Evolutionary conservation across 371 early-diverging fungal genomes (phyloP).

Genomic region (Syncephalis plumigaleata): DNA sequence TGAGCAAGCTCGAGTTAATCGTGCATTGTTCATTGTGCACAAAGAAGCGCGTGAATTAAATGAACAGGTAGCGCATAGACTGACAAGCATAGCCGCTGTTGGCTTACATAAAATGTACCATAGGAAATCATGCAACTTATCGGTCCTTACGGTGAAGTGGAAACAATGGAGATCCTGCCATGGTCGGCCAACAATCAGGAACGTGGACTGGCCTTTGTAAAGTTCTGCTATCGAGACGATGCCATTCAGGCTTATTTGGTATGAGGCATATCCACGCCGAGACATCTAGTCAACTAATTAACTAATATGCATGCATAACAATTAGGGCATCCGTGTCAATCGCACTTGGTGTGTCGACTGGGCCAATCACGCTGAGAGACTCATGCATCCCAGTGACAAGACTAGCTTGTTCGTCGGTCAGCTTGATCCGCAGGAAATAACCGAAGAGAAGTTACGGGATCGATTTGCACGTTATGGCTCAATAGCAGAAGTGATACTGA

Average conservation of each 20-base stretch:
- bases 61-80: slow-evolving; percentile 15
- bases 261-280: slow-evolving; percentile 4
- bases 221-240: slow-evolving; percentile 60
- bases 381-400: slow-evolving; percentile 23
- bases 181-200: slow-evolving; percentile 17
- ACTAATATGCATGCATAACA: too few species aligned
- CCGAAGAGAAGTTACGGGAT: slow-evolving; percentile 20
- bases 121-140: slow-evolving; percentile 18
- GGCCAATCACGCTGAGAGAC: slow-evolving; percentile 29
- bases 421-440: slow-evolving; percentile 27
- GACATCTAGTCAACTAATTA: too few species aligned
- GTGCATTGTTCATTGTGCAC: slow-evolving; percentile 44
- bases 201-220: slow-evolving; percentile 46
- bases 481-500: slow-evolving; percentile 26
- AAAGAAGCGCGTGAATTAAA: slow-evolving; percentile 20
- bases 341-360: slow-evolving; percentile 47
- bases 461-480: slow-evolving; percentile 37
- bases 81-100: not conserved
- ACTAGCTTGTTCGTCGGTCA: slow-evolving; percentile 50
- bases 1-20: slow-evolving; percentile 69
- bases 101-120: not conserved
- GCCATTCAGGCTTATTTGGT: slow-evolving; percentile 59
- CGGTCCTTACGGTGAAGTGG: slow-evolving; percentile 39
- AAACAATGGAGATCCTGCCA: slow-evolving; percentile 41
- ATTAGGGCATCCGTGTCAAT: slow-evolving; percentile 13